These are phyloP conservation scores for Colletotrichum sp. DNA, from an alignment of 2,329 filamentous ascomycete genomes.

Conservation along the genomic window DNA sequence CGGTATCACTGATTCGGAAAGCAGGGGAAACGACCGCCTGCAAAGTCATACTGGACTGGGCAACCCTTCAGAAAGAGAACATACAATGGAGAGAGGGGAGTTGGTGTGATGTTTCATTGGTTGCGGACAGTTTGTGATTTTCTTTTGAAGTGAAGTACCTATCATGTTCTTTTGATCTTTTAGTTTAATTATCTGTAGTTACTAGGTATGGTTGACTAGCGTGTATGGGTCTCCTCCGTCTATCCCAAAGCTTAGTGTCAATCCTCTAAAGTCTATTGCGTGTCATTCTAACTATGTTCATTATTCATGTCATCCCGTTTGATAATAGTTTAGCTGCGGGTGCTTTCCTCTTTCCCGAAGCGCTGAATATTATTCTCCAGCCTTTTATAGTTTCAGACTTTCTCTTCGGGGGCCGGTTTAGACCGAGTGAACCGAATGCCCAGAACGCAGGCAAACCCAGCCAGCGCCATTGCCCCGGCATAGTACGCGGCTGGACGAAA, in stretches of 20 bases:
- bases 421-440: neutral
- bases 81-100: neutral
- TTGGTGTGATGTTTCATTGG: neutral
- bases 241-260: neutral
- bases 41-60: neutral
- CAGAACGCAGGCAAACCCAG: conserved; percentile 5
- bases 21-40: neutral
- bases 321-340: neutral
- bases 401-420: neutral
- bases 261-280: neutral
- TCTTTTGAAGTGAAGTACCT: neutral
- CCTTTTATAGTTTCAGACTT: accelerated
- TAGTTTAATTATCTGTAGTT: neutral
- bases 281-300: neutral
- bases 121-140: neutral
- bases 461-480: conserved; percentile 28
- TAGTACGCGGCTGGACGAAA: conserved; percentile 32
- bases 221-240: neutral
- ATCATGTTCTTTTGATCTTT: neutral
- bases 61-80: neutral
- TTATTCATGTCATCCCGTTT: neutral
- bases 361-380: neutral
- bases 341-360: accelerated
- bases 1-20: neutral
- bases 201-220: neutral